phyloP scores from a whole-genome alignment of 225 moss, liverwort and hornwort species.

The Straminergon stramineum region DNA sequence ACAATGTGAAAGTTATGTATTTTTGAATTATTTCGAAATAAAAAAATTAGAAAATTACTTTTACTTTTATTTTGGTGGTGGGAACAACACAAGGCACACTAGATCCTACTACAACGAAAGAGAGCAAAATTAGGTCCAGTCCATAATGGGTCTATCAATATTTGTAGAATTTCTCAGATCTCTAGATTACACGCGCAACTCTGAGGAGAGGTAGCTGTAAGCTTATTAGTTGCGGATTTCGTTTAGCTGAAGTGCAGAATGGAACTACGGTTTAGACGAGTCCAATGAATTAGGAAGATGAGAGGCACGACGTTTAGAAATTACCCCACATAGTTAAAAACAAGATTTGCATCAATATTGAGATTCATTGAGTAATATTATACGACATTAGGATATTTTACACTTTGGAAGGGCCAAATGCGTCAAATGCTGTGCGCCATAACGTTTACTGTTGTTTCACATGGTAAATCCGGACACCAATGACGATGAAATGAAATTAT shows the following conservation, averaged over 20 bases:
- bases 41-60: no score
- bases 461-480: not conserved
- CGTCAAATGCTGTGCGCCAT: not conserved
- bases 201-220: not conserved
- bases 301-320: not conserved
- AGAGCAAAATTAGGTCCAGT: not conserved
- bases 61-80: no score
- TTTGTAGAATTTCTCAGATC: not conserved
- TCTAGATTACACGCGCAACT: not conserved
- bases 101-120: not conserved
- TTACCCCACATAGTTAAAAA: not conserved
- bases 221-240: not conserved
- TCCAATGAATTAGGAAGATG: not conserved
- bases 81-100: no score
- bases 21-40: no score
- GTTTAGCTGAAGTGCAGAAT: not conserved
- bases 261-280: not conserved
- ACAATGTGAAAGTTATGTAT: no score
- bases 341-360: not conserved
- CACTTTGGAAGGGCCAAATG: not conserved
- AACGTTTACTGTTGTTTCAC: not conserved
- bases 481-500: not conserved
- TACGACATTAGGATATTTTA: not conserved
- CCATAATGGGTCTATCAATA: not conserved
- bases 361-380: not conserved